Conservation (phyloP, 352 stramenopile genomes). For the Blastocystis sp. region DNA sequence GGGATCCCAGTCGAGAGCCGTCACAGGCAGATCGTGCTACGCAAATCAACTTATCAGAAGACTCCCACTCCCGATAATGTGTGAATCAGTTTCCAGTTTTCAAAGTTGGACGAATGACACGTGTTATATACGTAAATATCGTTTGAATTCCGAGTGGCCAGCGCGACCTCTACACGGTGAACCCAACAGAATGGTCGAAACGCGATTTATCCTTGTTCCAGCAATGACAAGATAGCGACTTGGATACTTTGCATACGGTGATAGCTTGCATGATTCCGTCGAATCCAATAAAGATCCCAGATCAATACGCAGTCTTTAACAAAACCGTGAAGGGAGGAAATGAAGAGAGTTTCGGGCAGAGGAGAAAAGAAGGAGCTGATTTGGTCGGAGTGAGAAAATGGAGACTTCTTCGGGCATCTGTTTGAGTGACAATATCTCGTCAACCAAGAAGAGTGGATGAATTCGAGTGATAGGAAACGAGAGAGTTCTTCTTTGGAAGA, state of each 20-base stretch:
- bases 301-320: neutral
- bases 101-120: constrained; percentile 12
- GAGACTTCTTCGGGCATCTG: too few species aligned
- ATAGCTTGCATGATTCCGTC: neutral
- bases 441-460: neutral
- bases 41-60: neutral
- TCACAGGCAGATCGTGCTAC: constrained; percentile 51
- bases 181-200: neutral
- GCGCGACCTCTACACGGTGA: neutral
- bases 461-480: neutral
- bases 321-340: neutral
- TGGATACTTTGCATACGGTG: constrained; percentile 31
- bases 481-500: neutral
- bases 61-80: neutral
- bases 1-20: constrained; percentile 30
- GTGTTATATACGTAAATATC: constrained; percentile 2
- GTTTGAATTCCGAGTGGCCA: constrained; percentile 31
- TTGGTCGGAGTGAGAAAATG: too few species aligned
- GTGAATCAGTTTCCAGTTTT: constrained; percentile 42
- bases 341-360: neutral
- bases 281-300: neutral
- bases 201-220: constrained; percentile 33
- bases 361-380: too few species aligned
- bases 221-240: constrained; percentile 47
- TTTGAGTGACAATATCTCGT: too few species aligned